Evolutionary conservation across 495 filamentous ascomycete species (phyloP), one percentile per base, ranked within the genome.

Genomic region (Ascobolus immersus): DNA sequence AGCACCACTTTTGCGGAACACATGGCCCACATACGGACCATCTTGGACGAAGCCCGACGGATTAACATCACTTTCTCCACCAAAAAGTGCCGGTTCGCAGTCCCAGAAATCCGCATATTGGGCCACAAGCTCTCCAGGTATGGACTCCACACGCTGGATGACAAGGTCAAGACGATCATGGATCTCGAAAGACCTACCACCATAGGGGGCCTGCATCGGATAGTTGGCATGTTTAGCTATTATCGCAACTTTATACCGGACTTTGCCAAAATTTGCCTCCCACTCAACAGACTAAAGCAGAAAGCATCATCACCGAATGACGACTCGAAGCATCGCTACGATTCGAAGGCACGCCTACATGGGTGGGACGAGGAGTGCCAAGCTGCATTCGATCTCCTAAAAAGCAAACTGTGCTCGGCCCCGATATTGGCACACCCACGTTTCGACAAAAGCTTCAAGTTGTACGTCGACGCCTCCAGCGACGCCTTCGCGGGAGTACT

Each of bases 141-240:
- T 10, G 35, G 35, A 1, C 35, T 38, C 0, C 28, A 38, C 9
- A 38, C 28, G 2, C 28, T 38, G 2, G 20, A 32, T 1, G 18
- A 38, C 6, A 38, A 38, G 4, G 35, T 38, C 1, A 17, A 31
- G 15, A 17, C 35, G 7, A 38, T 38, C 18, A 17, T 20, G 9
- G 20, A 26, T 10, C 28, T 38, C 1, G 14, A 8, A 12, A 4
- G 17, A 7, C 35, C 28, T 0, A 9, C 0, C 4, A 32, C 12
- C 2, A n/a, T 31, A 7, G 28, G 35, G 2, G 35, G 22, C 8
- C 1, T 38, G 6, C 35, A 38, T 17, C 14, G 35, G 8, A 2
- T 38, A 4, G 17, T 38, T 1, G 28, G 35, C 4, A 38, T 38
- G 35, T 38, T 38, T 30, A 15, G 28, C 28, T 38, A 38, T 20